Conservation (phyloP, 2,329 filamentous ascomycete species). For the Apiospora kogelbergensis region DNA sequence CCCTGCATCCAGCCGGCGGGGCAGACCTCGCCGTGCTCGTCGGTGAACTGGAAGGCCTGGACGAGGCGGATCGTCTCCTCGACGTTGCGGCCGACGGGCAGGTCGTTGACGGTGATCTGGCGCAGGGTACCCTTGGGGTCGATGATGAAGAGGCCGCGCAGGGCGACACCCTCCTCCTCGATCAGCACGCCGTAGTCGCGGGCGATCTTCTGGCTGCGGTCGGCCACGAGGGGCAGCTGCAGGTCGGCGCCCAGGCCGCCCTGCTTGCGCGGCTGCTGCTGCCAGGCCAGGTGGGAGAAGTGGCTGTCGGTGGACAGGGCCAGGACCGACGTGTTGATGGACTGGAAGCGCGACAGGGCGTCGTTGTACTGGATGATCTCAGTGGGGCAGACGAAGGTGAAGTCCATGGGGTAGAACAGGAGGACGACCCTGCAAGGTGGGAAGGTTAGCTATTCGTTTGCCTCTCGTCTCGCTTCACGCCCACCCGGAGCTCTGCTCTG, state of each 20-base stretch:
- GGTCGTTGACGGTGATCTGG: constrained; percentile 66
- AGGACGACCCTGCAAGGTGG: constrained; percentile 55
- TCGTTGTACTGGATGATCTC: constrained; percentile 67
- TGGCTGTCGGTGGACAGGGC: constrained; percentile 64
- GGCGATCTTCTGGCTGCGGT: constrained; percentile 60
- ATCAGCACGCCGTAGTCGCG: constrained; percentile 64
- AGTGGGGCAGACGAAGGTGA: constrained; percentile 67
- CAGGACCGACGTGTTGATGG: constrained; percentile 58
- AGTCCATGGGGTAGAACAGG: constrained; percentile 67
- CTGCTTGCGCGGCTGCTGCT: constrained; percentile 55
- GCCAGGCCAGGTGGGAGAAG: constrained; percentile 58
- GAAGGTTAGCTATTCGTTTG: neutral
- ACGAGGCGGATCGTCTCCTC: constrained; percentile 66
- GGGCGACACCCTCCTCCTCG: constrained; percentile 62
- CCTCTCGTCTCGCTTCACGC: neutral
- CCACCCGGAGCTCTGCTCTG: neutral
- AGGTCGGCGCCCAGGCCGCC: constrained; percentile 61
- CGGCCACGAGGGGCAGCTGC: constrained; percentile 60
- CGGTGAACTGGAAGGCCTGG: constrained; percentile 78
- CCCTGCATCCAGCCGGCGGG: constrained; percentile 51
- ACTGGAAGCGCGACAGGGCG: constrained; percentile 57
- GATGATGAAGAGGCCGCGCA: constrained; percentile 65
- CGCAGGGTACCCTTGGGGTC: constrained; percentile 61
- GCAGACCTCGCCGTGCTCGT: constrained; percentile 78
- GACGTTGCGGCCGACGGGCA: constrained; percentile 63